Conservation (phyloP, 192 early-diverging fungal species). For the Obelidium mucronatum region DNA sequence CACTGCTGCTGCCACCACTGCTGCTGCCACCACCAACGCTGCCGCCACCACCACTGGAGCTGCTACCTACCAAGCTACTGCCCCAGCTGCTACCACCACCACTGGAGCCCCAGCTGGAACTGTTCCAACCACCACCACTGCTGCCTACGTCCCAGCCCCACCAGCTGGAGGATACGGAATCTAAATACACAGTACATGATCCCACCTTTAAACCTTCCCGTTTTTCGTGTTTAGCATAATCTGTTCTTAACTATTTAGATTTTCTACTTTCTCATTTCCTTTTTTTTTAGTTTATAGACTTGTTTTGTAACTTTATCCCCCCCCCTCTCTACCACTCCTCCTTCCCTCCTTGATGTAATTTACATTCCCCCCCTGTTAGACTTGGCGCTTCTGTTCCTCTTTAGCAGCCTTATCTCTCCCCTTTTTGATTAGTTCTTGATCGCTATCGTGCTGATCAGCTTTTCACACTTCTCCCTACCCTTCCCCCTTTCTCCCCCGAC, state of each 20-base stretch:
- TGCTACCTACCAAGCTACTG: neutral
- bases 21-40: neutral
- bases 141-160: too few relatives aligned
- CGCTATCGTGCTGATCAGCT: slow-evolving; percentile 3
- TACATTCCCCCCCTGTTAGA: neutral
- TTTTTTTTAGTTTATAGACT: neutral
- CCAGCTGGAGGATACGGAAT: too few relatives aligned
- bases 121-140: neutral
- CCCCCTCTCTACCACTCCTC: too few relatives aligned
- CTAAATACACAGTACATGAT: too few relatives aligned
- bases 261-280: neutral
- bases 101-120: neutral
- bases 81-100: neutral
- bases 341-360: neutral
- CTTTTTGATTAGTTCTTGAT: neutral
- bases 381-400: neutral
- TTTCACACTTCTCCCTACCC: neutral
- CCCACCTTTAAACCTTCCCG: too few relatives aligned
- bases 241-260: too few relatives aligned
- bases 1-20: neutral
- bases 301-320: neutral
- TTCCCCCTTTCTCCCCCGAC: neutral
- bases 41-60: neutral
- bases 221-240: too few relatives aligned
- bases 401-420: neutral